These are phyloP conservation scores for Clarireedia paspali DNA, from an alignment of 2,329 filamentous ascomycete species.

Conservation along the genomic window DNA sequence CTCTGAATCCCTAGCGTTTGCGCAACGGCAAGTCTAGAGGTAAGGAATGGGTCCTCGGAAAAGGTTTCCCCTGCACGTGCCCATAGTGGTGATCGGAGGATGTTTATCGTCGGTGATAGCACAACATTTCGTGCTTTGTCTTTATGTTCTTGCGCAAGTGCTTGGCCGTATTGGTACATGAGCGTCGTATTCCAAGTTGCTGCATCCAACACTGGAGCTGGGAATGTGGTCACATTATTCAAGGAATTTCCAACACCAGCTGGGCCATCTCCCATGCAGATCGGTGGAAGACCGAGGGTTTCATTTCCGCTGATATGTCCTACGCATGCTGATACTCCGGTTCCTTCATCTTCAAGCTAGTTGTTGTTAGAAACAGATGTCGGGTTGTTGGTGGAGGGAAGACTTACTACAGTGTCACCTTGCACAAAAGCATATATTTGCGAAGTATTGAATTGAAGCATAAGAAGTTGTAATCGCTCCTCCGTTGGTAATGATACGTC, in stretches of 20 bases:
- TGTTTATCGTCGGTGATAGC: conserved; percentile 42
- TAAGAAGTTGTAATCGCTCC: not conserved
- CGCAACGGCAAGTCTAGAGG: conserved; percentile 34
- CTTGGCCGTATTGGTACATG: not conserved
- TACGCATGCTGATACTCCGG: not conserved
- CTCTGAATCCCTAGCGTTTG: conserved; percentile 36
- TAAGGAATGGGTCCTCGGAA: conserved; percentile 38
- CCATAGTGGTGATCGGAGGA: conserved; percentile 38
- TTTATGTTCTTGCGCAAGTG: not conserved
- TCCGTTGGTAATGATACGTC: not conserved
- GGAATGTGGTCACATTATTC: not conserved
- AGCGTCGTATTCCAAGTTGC: not conserved
- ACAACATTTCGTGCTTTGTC: not conserved
- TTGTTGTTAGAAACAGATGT: not conserved
- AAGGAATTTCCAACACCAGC: not conserved
- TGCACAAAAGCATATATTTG: not conserved
- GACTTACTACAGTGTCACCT: not conserved
- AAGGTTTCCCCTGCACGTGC: conserved; percentile 41
- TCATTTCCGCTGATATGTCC: not conserved
- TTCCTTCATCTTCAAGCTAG: not conserved
- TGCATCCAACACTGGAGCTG: not conserved
- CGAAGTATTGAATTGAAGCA: not conserved
- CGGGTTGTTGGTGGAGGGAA: not conserved
- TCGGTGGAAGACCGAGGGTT: not conserved
- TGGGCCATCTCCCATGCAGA: not conserved